Evolutionary conservation across 106 monocot genomes (phyloP), one percentile per base, ranked within the genome.

Genomic region (Gastrodia elata): DNA sequence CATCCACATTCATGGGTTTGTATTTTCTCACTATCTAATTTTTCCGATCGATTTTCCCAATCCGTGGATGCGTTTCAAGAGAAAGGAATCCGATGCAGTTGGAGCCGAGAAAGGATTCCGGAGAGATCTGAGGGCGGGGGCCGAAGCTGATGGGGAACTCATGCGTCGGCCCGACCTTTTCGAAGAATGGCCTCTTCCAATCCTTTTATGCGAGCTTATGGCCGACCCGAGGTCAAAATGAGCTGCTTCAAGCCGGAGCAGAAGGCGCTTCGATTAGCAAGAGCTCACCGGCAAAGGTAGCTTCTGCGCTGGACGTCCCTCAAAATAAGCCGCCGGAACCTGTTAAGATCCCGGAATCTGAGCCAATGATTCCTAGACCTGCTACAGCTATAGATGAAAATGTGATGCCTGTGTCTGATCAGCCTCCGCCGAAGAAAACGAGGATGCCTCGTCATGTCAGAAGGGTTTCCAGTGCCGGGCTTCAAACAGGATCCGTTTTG

Each of bases 101-200:
- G 67, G 65, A 16, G 14, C 39, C 1, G 39, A 25, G 39, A 9
- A 26, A 39, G 8, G 68, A 24, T 68, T 68, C 1, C n/a, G 26
- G 40, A 40, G 69, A 40, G 39, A 39, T 40, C 26, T 69, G 69
- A 69, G 38, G 8, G 10, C 24, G 39, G 71, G 35, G 41, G 25
- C 70, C 11, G 55, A 81, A 69, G 25, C 70, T 14, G 55, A 81
- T 81, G 81, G 81, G 81, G 32, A 81, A 82, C 67, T 59, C 77
- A n/a, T 82, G 82, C 24, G 73, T 70, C 26, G 82, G 82, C 22
- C 82, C 77, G 0, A 77, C 5, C 58, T 57, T 74, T 22, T 64
- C 68, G 15, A 82, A 82, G 56, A 73, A 77, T 70, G 73, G 77
- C 22, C 76, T 82, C 77, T 77, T 82, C 24, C 58, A 77, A 38